Evolutionary conservation across 495 filamentous ascomycete genomes (phyloP).

Genomic region (Friedmanniomyces endolithicus): DNA sequence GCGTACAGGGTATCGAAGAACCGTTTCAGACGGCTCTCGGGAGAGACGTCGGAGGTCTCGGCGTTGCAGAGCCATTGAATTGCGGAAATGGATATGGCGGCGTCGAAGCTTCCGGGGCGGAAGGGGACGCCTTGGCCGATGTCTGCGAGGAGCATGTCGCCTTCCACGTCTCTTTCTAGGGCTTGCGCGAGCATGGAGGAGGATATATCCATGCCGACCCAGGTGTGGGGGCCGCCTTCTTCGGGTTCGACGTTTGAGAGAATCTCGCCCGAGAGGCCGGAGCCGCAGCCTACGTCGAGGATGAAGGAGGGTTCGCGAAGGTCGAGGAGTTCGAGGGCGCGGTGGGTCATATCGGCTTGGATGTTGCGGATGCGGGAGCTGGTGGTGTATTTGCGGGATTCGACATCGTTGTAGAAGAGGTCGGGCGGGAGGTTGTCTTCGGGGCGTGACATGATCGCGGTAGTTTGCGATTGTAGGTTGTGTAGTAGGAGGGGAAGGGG

Average conservation of each 20-base stretch:
- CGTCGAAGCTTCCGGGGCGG: slow-evolving; percentile 83
- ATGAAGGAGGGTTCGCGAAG: slow-evolving; percentile 72
- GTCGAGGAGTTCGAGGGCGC: slow-evolving; percentile 79
- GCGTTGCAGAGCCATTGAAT: slow-evolving; percentile 98
- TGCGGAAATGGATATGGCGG: slow-evolving; percentile 84
- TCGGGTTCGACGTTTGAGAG: slow-evolving; percentile 52
- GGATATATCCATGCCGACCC: slow-evolving; percentile 93
- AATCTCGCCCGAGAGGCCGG: slow-evolving; percentile 87
- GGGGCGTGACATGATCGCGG: slow-evolving; percentile 73
- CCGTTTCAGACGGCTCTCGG: slow-evolving; percentile 58
- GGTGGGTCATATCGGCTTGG: slow-evolving; percentile 85
- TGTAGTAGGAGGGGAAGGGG: neutral
- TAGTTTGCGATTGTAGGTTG: neutral
- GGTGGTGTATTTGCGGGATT: slow-evolving; percentile 95
- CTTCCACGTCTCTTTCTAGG: slow-evolving; percentile 79
- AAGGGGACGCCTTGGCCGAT: slow-evolving; percentile 94
- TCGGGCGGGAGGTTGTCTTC: slow-evolving; percentile 90
- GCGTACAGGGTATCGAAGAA: slow-evolving; percentile 93
- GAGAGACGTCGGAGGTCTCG: slow-evolving; percentile 68
- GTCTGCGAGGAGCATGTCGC: slow-evolving; percentile 82
- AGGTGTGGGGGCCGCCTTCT: slow-evolving; percentile 75
- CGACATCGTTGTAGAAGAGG: slow-evolving; percentile 90
- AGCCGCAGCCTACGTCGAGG: slow-evolving; percentile 91
- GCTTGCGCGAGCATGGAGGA: slow-evolving; percentile 86
- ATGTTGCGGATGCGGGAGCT: slow-evolving; percentile 89